Base-by-base conservation (phyloP, 176 grass and related monocot species). In the Carex kokanica region DNA sequence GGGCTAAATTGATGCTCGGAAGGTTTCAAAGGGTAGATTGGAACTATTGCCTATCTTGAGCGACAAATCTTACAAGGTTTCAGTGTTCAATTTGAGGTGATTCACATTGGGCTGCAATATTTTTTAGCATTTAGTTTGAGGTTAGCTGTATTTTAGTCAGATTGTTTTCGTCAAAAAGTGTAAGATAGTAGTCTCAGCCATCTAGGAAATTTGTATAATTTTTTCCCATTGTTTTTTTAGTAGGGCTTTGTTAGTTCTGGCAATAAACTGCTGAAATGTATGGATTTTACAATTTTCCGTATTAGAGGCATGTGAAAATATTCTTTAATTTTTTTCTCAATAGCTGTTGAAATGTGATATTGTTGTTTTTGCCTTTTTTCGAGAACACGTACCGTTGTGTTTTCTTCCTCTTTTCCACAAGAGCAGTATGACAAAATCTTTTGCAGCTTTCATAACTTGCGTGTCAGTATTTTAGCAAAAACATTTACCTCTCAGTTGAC, bases 1-100 rank as follows among this genome's bases (percentile, higher is more conserved):
- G 69, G 69, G 69, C n/a, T 73, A 24, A 73, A 49, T 73, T 43
- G 69, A 49, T 73, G n/a, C 3, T 73, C 23, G 18, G 69, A 73
- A 59, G 56, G 8, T 73, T 71, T 43, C 9, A 36, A 71, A 38
- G 40, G 59, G 16, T 23, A 73, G 40, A 49, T 11, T 73, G 41
- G 9, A 73, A 73, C 41, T 23, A n/a, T 73, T 73, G 34, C 29
- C 34, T 40, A 41, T n/a, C 40, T 24, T 2, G n/a, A 25, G 59
- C 8, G 8, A 10, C 2, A 61, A 61, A 24, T 61, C 7, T 2
- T 11, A 6, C 59, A 24, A 61, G 20, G 59, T 61, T 24, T 61
- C n/a, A 21, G 1, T 21, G 20, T 23, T 24, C 9, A 41, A 74
- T 51, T 11, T 74, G 20, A 52, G 41, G 70, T 74, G n/a, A 51